These are phyloP conservation scores for Saccharomyces uvarum DNA, from an alignment of 1,139 yeast genomes.

Conservation along the genomic window DNA sequence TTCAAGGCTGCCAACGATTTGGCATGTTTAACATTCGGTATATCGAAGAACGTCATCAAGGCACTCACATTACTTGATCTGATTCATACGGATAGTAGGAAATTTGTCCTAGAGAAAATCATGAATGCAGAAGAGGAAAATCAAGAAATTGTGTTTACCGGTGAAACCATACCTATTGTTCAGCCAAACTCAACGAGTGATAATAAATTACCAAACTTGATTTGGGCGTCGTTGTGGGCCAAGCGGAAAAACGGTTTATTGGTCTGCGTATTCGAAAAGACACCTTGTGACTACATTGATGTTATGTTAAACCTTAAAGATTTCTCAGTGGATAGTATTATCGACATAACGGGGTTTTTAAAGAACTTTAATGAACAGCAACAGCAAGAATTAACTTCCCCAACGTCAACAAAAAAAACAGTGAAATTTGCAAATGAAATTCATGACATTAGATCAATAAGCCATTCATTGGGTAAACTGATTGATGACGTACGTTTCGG, in stretches of 20 bases:
- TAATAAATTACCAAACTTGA: slow-evolving; percentile 37
- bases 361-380: slow-evolving; percentile 1
- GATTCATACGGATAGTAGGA: slow-evolving; percentile 66
- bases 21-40: slow-evolving; percentile 83
- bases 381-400: slow-evolving; percentile 3
- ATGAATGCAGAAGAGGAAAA: slow-evolving; percentile 34
- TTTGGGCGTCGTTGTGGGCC: slow-evolving; percentile 88
- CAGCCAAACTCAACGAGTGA: slow-evolving; percentile 35
- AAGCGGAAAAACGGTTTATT: slow-evolving; percentile 63
- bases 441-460: slow-evolving; percentile 21
- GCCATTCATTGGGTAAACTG: slow-evolving; percentile 27
- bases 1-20: slow-evolving; percentile 82
- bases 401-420: slow-evolving; percentile 16
- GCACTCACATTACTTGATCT: slow-evolving; percentile 65
- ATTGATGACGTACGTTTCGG: slow-evolving; percentile 26
- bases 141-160: slow-evolving; percentile 45
- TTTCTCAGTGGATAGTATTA: slow-evolving; percentile 21
- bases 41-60: slow-evolving; percentile 56
- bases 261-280: slow-evolving; percentile 82
- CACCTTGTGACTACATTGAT: slow-evolving; percentile 73
- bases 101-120: slow-evolving; percentile 55
- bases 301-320: slow-evolving; percentile 37
- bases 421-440: slow-evolving; percentile 30
- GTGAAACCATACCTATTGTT: slow-evolving; percentile 46
- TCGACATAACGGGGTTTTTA: slow-evolving; percentile 21